These are phyloP conservation scores for Leccinum variabile DNA, from an alignment of 1,284 basidiomycete genomes.

Conservation along the genomic window DNA sequence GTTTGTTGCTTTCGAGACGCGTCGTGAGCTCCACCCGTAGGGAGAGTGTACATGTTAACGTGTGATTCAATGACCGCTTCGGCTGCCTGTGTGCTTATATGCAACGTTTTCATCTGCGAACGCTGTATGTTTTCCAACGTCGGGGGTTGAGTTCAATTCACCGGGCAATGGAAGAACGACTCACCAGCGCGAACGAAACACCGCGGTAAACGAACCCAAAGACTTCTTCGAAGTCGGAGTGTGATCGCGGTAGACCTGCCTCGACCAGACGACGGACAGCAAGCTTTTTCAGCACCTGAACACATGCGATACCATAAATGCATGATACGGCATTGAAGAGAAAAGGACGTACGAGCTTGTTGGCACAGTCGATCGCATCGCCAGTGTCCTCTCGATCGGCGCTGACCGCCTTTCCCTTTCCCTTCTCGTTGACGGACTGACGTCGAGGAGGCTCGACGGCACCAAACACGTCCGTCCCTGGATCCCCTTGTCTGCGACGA, in stretches of 20 bases:
- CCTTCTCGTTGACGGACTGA: conserved; percentile 17
- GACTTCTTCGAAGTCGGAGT: conserved; percentile 62
- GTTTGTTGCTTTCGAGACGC: conserved; percentile 2
- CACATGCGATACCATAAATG: neutral
- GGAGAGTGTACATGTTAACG: conserved; percentile 45
- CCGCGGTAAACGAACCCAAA: conserved; percentile 55
- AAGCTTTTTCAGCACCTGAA: conserved; percentile 46
- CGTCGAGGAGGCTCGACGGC: conserved; percentile 29
- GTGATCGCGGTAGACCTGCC: conserved; percentile 51
- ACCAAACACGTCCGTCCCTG: conserved; percentile 53
- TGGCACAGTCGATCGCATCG: conserved; percentile 40
- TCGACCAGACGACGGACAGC: conserved; percentile 39
- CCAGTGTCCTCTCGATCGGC: conserved; percentile 9
- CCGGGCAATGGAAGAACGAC: conserved; percentile 18
- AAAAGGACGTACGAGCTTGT: conserved; percentile 39
- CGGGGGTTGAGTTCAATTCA: neutral
- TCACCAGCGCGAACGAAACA: conserved; percentile 54
- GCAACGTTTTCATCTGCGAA: conserved; percentile 37
- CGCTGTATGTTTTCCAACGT: conserved; percentile 35
- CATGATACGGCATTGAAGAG: neutral
- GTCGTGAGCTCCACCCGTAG: neutral
- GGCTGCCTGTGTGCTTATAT: conserved; percentile 32
- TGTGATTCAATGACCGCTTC: conserved; percentile 45
- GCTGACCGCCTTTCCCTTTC: conserved; percentile 26
- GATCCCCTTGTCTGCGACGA: conserved; percentile 29